Conservation (phyloP, 2,329 filamentous ascomycete species). For the Lachnellula arida region DNA sequence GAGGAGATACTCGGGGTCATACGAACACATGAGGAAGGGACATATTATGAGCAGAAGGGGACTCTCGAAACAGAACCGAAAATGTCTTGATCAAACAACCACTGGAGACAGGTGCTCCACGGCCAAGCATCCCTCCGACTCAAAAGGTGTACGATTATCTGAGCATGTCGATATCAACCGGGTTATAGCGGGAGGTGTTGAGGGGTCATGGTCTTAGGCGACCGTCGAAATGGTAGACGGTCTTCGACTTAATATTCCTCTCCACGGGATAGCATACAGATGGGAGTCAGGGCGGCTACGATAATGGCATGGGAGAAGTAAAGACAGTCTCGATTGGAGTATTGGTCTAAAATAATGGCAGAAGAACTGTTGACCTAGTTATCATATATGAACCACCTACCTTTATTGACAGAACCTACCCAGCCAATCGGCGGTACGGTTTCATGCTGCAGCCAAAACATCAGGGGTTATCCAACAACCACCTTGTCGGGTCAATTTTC, state of each 20-base stretch:
- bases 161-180: not conserved
- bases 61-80: not conserved
- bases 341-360: not conserved
- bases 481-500: not conserved
- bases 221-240: too few relatives aligned
- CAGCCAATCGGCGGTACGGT: not conserved
- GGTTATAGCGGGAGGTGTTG: not conserved
- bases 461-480: not conserved
- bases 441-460: not conserved
- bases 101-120: not conserved
- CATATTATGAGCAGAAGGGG: not conserved
- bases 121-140: not conserved
- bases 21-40: constrained; percentile 19
- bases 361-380: not conserved
- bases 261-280: too few relatives aligned
- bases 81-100: too few relatives aligned
- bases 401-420: not conserved
- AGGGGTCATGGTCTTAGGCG: too few relatives aligned
- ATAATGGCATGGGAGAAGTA: too few relatives aligned
- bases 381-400: not conserved
- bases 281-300: too few relatives aligned
- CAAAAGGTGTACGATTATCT: not conserved
- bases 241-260: too few relatives aligned
- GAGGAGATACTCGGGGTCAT: constrained; percentile 24
- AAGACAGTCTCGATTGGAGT: not conserved